Evolutionary conservation across 208 protist species (phyloP), one percentile per base, ranked within the genome.

Genomic region (Leishmania lainsoni): DNA sequence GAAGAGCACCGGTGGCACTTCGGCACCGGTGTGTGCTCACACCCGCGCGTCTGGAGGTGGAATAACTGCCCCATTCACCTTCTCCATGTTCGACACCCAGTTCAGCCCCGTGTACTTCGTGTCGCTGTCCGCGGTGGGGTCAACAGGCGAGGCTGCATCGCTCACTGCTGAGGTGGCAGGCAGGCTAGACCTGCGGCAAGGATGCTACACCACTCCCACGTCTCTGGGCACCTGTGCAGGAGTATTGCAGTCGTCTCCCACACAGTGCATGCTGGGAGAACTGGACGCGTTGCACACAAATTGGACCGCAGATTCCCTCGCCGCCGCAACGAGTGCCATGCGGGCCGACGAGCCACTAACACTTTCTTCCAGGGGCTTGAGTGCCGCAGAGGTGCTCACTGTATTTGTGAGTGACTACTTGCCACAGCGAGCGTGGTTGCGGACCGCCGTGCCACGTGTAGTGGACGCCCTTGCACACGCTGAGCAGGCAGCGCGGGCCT

Each of bases 371-470:
- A 66, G 35, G 22, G 75, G 66, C n/a, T 20, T 85, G 39, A 61
- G 68, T 51, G 81, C 72, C 0, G 51, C 77, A 22, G 81, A 85
- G 73, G 65, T 85, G 9, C 73, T 85, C 20, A 54, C 72, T 0
- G 61, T 39, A 0, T 85, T 85, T 63, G 5, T 85, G n/a, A 81
- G 73, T 56, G 81, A 85, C 72, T 85, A 81, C 35, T 63, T 81
- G 26, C 81, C 81, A n/a, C 81, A 85, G 73, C 81, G 81, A 1
- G 81, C 81, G 63, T 85, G 81, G 81, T 42, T 85, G 77, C 81
- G 81, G 52, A 81, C 72, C 4, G 81, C 20, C 29, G 73, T 85
- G 48, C 77, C 81, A n/a, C 81, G 77, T 65, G 26, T 42, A 0
- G 26, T 81, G n/a, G 81, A 81, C 73, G 52, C 75, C 14, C 70